Percentiles rank a stretch among this genome's conserved stretches.
These are phyloP conservation scores for Phlyctochytrium arcticum DNA, from an alignment of 192 early-diverging fungal species.

Conservation along the genomic window DNA sequence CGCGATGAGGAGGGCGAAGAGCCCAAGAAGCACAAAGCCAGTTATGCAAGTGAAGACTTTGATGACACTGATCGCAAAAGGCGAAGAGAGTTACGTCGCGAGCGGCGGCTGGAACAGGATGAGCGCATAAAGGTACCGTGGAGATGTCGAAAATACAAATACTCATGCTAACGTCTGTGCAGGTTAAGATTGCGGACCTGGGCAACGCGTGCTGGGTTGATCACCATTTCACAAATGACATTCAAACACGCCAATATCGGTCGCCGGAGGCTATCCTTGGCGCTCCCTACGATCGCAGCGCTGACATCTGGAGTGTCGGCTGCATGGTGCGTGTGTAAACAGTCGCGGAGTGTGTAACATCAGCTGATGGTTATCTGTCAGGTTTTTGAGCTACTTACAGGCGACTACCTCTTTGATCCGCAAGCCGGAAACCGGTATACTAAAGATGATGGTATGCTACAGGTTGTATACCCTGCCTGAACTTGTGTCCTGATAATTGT, in stretches of 20 bases:
- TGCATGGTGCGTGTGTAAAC: slow-evolving; percentile 61
- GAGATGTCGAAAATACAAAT: not conserved
- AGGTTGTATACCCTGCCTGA: not conserved
- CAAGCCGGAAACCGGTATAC: slow-evolving; percentile 74
- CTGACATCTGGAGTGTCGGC: slow-evolving; percentile 93
- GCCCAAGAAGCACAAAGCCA: slow-evolving; percentile 4
- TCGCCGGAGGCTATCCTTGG: slow-evolving; percentile 94
- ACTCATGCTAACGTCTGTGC: not conserved
- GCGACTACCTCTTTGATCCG: slow-evolving; percentile 95
- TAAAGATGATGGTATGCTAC: slow-evolving; percentile 78
- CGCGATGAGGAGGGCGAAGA: slow-evolving; percentile 3
- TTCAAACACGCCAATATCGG: slow-evolving; percentile 97
- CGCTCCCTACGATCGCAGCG: slow-evolving; percentile 73
- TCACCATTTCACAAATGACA: slow-evolving; percentile 93
- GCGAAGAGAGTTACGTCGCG: slow-evolving; percentile 28
- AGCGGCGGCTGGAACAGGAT: slow-evolving; percentile 27
- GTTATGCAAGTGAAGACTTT: not conserved
- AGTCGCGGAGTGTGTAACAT: not conserved
- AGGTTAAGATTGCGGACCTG: slow-evolving; percentile 93
- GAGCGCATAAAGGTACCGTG: slow-evolving; percentile 29
- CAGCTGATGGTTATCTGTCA: slow-evolving; percentile 5
- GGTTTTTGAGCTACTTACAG: slow-evolving; percentile 88
- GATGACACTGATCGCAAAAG: slow-evolving; percentile 24
- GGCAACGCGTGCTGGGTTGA: slow-evolving; percentile 96
- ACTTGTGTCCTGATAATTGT: not conserved